Evolutionary conservation across 2,329 filamentous ascomycete genomes (phyloP).

Genomic region (Exophiala oligosperma): DNA sequence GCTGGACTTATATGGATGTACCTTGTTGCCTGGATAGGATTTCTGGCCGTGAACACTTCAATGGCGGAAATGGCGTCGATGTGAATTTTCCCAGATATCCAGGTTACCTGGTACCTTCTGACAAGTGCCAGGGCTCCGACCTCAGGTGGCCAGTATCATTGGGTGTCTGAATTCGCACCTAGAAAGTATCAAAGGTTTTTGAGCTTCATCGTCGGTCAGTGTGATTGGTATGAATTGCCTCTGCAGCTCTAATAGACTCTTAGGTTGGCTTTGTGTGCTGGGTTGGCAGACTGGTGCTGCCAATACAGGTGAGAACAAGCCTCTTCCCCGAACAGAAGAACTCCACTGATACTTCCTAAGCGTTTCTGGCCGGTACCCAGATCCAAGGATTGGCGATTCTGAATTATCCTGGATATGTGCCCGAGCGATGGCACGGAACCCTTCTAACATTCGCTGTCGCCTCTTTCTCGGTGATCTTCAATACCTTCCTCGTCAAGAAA

Average conservation of each 20-base stretch:
- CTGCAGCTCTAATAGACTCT: conserved; percentile 1
- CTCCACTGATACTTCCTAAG: conserved; percentile 20
- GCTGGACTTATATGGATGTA: conserved; percentile 55
- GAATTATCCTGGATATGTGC: conserved; percentile 42
- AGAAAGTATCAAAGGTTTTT: conserved; percentile 35
- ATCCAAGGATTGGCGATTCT: conserved; percentile 49
- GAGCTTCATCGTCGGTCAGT: conserved; percentile 33
- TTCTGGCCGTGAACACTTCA: conserved; percentile 41
- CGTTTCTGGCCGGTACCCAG: conserved; percentile 46
- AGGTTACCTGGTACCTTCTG: neutral
- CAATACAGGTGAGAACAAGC: conserved; percentile 18
- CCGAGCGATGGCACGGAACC: conserved; percentile 47
- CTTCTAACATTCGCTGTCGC: conserved; percentile 44
- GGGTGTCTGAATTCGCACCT: conserved; percentile 39
- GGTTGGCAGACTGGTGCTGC: conserved; percentile 34
- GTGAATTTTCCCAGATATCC: conserved; percentile 22
- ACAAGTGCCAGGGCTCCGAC: conserved; percentile 37
- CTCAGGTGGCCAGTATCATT: conserved; percentile 39
- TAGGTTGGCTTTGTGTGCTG: conserved; percentile 35
- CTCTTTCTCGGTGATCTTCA: conserved; percentile 42
- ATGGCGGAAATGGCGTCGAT: conserved; percentile 55
- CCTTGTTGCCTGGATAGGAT: conserved; percentile 49
- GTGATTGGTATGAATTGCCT: neutral
- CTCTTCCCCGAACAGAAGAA: conserved; percentile 31
- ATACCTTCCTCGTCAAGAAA: conserved; percentile 42